These are phyloP conservation scores for Brassica nigra DNA, from an alignment of 345 rosid genomes.

Conservation along the genomic window DNA sequence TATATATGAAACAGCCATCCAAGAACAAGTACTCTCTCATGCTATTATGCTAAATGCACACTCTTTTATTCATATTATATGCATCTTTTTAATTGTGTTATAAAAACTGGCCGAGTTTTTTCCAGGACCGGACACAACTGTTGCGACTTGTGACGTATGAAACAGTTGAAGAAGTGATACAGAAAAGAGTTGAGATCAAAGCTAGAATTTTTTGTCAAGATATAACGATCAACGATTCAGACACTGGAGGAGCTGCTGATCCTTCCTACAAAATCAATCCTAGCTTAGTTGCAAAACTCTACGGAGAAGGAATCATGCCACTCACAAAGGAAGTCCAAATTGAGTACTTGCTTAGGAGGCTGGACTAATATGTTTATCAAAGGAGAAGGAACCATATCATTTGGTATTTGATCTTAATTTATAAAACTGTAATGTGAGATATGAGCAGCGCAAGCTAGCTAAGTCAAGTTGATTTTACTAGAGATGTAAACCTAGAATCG, in stretches of 20 bases:
- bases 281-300: constrained; percentile 55
- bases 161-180: constrained; percentile 54
- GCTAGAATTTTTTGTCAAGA: constrained; percentile 54
- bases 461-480: constrained; percentile 32
- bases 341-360: constrained; percentile 61
- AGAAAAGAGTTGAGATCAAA: constrained; percentile 62
- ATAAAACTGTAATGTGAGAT: constrained; percentile 12
- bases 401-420: constrained; percentile 16
- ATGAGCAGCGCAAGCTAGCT: constrained; percentile 1
- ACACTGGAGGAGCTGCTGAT: constrained; percentile 27
- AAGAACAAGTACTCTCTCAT: constrained; percentile 45
- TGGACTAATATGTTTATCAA: constrained; percentile 41
- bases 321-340: constrained; percentile 71
- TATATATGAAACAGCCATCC: constrained; percentile 52
- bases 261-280: constrained; percentile 59
- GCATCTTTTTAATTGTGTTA: background rate
- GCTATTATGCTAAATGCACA: background rate
- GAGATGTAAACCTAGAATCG: constrained; percentile 17
- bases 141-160: constrained; percentile 55
- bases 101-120: constrained; percentile 5
- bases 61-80: constrained; percentile 3
- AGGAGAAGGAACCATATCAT: background rate
- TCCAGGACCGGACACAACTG: constrained; percentile 54
- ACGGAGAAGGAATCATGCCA: constrained; percentile 66
- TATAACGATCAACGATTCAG: constrained; percentile 23